Base-by-base conservation (phyloP, 345 rosid species). In the Reutealis trisperma region DNA sequence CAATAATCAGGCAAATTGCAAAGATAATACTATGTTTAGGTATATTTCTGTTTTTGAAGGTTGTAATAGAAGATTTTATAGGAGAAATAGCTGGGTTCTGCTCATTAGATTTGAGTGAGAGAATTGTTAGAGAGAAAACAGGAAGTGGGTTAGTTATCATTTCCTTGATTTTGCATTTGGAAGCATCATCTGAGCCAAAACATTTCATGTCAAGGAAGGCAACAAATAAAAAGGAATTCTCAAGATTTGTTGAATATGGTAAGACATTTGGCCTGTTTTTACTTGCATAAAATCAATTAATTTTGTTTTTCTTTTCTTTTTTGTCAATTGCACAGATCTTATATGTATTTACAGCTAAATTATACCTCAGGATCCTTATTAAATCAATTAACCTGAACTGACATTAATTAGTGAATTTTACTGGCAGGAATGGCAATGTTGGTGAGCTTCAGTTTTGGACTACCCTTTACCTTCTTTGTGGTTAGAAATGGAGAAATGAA, bases 91-190 rank as follows among this genome's bases (percentile, higher is more conserved):
- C 84, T 49, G 93, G 94, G 44, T 81, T 91, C 24, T 86, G 87
- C 79, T 89, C 93, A 18, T 80, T 91, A 55, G 90, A 88, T 88
- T 70, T 92, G 74, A 87, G 83, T 69, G 88, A 92, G 67, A 90
- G 94, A 83, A 80, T 87, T 19, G 87, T 91, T 12, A 85, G 97
- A 76, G 96, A 92, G 87, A 93, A 90, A 85, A 84, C 83, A 22
- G 97, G 97, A 58, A 92, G 98, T 86, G 86, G 86, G 79, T 85
- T 96, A 72, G 96, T 91, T 1, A 69, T 81, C 12, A 63, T 80
- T 78, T 93, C 96, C 57, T 88, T 92, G 98, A 37, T 88, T 84
- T 78, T 92, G 83, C 96, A 91, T 64, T 79, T 86, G 61, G 8
- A 58, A 74, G 71, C 88, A 63, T 75, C 87, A 70, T 75, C 84